phyloP scores from a whole-genome alignment of 1,139 yeast species.

The Kazachstania sp. region DNA sequence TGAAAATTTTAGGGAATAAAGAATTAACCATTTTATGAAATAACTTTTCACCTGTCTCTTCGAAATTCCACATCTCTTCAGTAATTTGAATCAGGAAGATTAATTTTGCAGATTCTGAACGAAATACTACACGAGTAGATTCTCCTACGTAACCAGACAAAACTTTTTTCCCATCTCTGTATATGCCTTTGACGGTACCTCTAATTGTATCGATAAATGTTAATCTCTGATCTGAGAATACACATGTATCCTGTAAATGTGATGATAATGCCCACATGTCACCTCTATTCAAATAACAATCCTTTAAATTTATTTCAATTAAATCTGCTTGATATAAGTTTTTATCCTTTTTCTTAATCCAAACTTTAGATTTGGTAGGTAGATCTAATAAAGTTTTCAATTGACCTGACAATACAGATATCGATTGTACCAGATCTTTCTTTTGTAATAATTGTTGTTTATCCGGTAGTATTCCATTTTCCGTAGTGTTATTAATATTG shows the following conservation, averaged over 20 bases:
- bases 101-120: constrained; percentile 84
- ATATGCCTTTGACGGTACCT: constrained; percentile 58
- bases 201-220: constrained; percentile 55
- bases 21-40: constrained; percentile 89
- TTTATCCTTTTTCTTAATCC: constrained; percentile 45
- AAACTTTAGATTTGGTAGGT: constrained; percentile 55
- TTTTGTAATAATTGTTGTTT: constrained; percentile 13
- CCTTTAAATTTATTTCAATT: constrained; percentile 74
- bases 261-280: constrained; percentile 88
- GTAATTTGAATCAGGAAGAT: constrained; percentile 82
- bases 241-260: constrained; percentile 51
- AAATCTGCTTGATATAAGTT: constrained; percentile 62
- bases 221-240: constrained; percentile 58
- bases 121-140: constrained; percentile 68
- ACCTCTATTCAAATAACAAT: constrained; percentile 74
- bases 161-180: constrained; percentile 58
- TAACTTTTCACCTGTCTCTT: constrained; percentile 89
- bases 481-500: background rate
- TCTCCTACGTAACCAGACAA: constrained; percentile 62
- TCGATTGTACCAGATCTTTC: constrained; percentile 21
- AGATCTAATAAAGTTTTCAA: constrained; percentile 56
- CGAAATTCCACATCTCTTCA: constrained; percentile 97
- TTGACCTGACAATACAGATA: constrained; percentile 55
- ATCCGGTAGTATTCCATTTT: background rate
- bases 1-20: constrained; percentile 79